These are phyloP conservation scores for Exophiala spinifera DNA, from an alignment of 2,329 filamentous ascomycete species.

Conservation along the genomic window DNA sequence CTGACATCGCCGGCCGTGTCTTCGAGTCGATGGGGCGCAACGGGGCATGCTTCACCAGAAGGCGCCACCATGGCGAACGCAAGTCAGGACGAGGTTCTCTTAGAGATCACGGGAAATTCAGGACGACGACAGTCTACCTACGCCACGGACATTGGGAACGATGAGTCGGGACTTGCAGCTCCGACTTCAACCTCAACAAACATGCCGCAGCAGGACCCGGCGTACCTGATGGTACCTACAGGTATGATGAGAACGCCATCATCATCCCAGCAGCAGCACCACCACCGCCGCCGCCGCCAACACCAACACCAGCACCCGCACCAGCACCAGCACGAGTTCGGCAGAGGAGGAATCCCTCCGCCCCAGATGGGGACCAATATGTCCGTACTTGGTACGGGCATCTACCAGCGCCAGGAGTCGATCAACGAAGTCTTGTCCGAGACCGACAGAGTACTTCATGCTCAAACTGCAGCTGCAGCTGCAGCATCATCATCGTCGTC, in stretches of 20 bases:
- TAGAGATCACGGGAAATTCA: not conserved
- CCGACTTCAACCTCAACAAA: too few species aligned
- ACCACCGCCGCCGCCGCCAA: too few species aligned
- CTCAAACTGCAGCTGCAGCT: too few species aligned
- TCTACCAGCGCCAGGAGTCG: not conserved
- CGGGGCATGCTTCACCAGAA: not conserved
- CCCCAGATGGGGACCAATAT: not conserved
- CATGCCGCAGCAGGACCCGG: not conserved
- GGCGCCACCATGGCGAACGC: not conserved
- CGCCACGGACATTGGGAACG: not conserved
- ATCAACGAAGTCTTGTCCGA: not conserved
- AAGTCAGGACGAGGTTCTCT: not conserved
- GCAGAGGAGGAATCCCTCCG: too few species aligned
- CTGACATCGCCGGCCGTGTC: not conserved
- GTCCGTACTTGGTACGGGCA: not conserved
- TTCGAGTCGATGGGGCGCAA: not conserved
- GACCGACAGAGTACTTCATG: not conserved
- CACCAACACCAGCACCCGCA: too few species aligned
- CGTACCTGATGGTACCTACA: not conserved
- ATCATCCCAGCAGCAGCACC: too few species aligned
- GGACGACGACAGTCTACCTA: not conserved
- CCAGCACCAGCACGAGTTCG: too few species aligned
- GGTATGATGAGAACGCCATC: not conserved
- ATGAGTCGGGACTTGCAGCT: not conserved
- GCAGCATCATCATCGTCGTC: too few species aligned